Base-by-base conservation (phyloP, 2,329 filamentous ascomycete species). In the Epicoccum sorghinum region DNA sequence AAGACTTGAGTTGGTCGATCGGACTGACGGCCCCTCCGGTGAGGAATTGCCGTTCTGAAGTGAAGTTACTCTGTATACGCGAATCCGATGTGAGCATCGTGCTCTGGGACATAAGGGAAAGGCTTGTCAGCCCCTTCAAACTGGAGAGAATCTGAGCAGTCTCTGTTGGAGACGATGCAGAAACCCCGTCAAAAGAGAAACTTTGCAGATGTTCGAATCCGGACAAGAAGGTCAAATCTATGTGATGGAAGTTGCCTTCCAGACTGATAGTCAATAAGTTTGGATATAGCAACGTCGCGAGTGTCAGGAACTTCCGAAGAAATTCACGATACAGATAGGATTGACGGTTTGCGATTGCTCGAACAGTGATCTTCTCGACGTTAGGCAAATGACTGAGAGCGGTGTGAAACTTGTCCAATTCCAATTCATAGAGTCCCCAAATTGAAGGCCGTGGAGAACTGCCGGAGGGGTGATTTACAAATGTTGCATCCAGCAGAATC, bases 151-250 rank as follows among this genome's bases (percentile, higher is more conserved):
- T 62, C 1, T 47, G 38, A 4, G 60, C 60, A 7, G 64, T 66
- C 10, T 66, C 58, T 4, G 22, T 49, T 8, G 62, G 47, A 13
- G 58, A 53, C 2, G 64, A 59, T 1, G 59, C 55, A 13, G 64
- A 67, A 33, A 67, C 67, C 9, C 68, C 68, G 50, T 68, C 61
- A 46, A 70, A 70, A 3, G 65, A 62, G 32, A 73, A 58, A 13
- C 60, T 60, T 7, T 55, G 50, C 12, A 73, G 45, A 4, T 47
- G 13, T 22, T 30, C 37, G 4, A 73, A 47, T 0, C 39, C 39
- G 1, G 46, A 41, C 10, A 72, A 35, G 32, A 69, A 70, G 0
- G 30, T 22, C 2, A 73, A 43, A 12, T 44, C 55, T 40, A 69
- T 66, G 14, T 68, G 53, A 30, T 65, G 62, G 25, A 66, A 52